Percentiles rank a stretch among this genome's conserved stretches.
These are phyloP conservation scores for Hirschfeldia incana DNA, from an alignment of 345 rosid species.

Conservation along the genomic window DNA sequence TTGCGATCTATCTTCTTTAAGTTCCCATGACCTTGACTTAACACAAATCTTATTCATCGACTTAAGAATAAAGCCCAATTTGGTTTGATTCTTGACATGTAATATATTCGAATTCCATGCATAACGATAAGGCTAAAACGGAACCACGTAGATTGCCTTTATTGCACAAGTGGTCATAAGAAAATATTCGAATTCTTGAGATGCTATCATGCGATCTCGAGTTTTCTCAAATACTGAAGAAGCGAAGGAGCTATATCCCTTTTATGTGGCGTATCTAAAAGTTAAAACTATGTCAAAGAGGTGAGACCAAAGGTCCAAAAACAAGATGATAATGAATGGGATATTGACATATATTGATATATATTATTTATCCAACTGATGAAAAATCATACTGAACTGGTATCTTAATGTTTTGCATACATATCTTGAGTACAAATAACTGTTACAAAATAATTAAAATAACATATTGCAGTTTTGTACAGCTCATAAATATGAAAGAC, in stretches of 20 bases:
- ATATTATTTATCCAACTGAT: background rate
- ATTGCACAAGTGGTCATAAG: conserved; percentile 18
- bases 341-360: background rate
- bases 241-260: background rate
- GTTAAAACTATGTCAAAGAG: background rate
- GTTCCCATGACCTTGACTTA: conserved; percentile 23
- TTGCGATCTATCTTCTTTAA: conserved; percentile 2
- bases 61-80: conserved; percentile 21
- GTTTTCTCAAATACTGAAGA: conserved; percentile 28
- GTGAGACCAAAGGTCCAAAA: background rate
- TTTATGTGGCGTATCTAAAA: background rate
- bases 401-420: background rate
- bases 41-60: conserved; percentile 17
- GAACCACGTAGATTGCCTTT: conserved; percentile 18
- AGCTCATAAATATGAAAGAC: conserved; percentile 4
- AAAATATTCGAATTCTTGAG: background rate
- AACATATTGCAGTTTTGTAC: background rate
- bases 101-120: conserved; percentile 23
- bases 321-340: background rate
- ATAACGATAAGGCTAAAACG: conserved; percentile 24
- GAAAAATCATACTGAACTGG: background rate
- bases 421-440: background rate
- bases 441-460: background rate
- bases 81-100: conserved; percentile 28
- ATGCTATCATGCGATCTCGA: conserved; percentile 26